A percentile compares a stretch with the other conserved stretches of the same genome.
Evolutionary conservation across 805 yeast genomes (phyloP).

Genomic region (Lachancea dasiensis): DNA sequence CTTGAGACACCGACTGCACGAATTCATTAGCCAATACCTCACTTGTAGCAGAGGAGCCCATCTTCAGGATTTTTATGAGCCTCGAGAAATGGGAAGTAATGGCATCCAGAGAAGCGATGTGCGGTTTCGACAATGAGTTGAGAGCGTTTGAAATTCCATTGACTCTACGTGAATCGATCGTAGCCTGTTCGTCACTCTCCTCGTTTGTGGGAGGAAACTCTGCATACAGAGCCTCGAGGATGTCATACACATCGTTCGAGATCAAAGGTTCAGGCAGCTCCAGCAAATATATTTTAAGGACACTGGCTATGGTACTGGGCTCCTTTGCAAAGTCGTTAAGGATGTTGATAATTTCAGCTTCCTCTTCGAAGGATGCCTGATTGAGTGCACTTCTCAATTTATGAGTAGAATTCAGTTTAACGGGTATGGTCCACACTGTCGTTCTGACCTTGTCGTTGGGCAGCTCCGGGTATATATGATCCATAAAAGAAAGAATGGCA

Average conservation of each 20-base stretch:
- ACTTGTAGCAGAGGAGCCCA: slow-evolving; percentile 34
- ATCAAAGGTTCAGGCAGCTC: slow-evolving; percentile 77
- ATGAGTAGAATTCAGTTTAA: slow-evolving; percentile 56
- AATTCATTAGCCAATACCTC: slow-evolving; percentile 36
- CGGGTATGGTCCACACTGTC: slow-evolving; percentile 62
- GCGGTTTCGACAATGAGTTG: slow-evolving; percentile 60
- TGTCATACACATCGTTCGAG: slow-evolving; percentile 57
- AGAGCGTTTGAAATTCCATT: slow-evolving; percentile 62
- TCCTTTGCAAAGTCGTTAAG: slow-evolving; percentile 32
- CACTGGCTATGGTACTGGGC: slow-evolving; percentile 60
- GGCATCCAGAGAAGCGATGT: slow-evolving; percentile 75
- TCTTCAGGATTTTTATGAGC: slow-evolving; percentile 46
- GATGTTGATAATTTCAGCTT: slow-evolving; percentile 31
- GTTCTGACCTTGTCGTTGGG: slow-evolving; percentile 63
- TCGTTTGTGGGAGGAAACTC: slow-evolving; percentile 36
- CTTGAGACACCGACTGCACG: slow-evolving; percentile 49
- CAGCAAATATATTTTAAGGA: slow-evolving; percentile 63
- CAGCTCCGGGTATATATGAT: slow-evolving; percentile 61
- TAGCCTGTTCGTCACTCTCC: slow-evolving; percentile 22
- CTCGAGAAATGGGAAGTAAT: slow-evolving; percentile 70
- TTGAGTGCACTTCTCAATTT: slow-evolving; percentile 51
- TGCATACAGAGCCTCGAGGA: slow-evolving; percentile 60
- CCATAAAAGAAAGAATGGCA: slow-evolving; percentile 59
- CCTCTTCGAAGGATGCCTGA: slow-evolving; percentile 25
- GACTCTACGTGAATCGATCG: slow-evolving; percentile 37